Evolutionary conservation across 208 protist species (phyloP).

Genomic region (Acanthamoeba lenticulata): DNA sequence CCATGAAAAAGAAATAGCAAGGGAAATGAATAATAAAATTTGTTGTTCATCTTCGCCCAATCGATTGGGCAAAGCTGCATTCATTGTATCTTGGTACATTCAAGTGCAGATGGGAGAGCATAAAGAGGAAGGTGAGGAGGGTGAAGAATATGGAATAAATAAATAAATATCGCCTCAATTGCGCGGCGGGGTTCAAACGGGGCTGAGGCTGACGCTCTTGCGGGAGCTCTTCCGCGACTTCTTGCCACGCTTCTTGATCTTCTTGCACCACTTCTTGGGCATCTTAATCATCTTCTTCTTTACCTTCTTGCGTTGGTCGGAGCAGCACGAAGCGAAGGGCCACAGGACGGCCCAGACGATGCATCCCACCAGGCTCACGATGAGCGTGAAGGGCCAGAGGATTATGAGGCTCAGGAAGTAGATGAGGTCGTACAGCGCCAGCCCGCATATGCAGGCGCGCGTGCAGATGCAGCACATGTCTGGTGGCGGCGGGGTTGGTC

Average conservation of each 20-base stretch:
- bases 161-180: background rate
- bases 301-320: background rate
- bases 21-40: background rate
- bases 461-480: slow-evolving; percentile 37
- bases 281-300: slow-evolving; percentile 55
- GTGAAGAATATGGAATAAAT: too few relatives aligned
- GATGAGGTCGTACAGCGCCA: slow-evolving; percentile 26
- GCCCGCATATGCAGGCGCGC: background rate
- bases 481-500: background rate
- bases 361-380: background rate
- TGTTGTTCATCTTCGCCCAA: too few relatives aligned
- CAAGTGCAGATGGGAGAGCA: background rate
- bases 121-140: too few relatives aligned
- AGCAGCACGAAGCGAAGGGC: background rate
- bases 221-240: slow-evolving; percentile 18
- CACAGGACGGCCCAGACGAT: background rate
- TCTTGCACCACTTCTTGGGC: slow-evolving; percentile 45
- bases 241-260: slow-evolving; percentile 40
- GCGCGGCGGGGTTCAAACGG: background rate
- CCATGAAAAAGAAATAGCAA: background rate
- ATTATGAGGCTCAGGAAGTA: slow-evolving; percentile 11
- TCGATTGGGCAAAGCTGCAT: too few relatives aligned
- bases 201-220: background rate
- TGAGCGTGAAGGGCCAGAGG: slow-evolving; percentile 24
- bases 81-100: background rate